phyloP scores from a whole-genome alignment of 345 rosid species.

The Euphorbia peplus region DNA sequence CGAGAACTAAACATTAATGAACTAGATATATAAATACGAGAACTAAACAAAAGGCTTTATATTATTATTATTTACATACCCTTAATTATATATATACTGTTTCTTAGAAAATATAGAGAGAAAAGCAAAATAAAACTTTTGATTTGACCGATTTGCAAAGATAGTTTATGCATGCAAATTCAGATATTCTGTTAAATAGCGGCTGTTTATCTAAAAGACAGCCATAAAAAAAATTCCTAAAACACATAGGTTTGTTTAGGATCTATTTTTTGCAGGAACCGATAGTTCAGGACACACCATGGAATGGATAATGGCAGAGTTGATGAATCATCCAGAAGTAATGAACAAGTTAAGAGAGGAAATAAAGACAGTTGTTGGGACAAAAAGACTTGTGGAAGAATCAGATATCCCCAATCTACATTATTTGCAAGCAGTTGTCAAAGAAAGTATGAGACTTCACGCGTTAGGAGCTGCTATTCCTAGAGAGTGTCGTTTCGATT shows the following conservation, averaged over 20 bases:
- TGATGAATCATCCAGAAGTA: background rate
- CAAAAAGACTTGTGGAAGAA: slow-evolving; percentile 10
- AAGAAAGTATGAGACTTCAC: slow-evolving; percentile 6
- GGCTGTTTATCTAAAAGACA: too few species aligned
- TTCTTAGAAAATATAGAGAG: too few species aligned
- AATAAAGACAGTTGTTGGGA: slow-evolving; percentile 4
- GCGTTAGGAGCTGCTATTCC: background rate
- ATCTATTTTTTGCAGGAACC: slow-evolving; percentile 7
- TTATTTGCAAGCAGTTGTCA: slow-evolving; percentile 13
- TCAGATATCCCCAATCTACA: slow-evolving; percentile 15
- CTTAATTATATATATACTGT: too few species aligned
- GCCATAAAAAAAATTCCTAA: too few species aligned
- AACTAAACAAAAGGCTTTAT: too few species aligned
- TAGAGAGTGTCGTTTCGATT: background rate
- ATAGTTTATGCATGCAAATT: too few species aligned
- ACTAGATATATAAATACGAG: too few species aligned
- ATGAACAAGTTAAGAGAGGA: slow-evolving; percentile 3
- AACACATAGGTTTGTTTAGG: background rate
- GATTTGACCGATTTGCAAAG: too few species aligned
- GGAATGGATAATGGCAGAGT: slow-evolving; percentile 13
- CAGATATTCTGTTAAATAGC: slow-evolving; percentile 21
- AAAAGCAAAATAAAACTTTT: too few species aligned
- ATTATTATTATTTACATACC: too few species aligned
- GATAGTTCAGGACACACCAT: background rate
- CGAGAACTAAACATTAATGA: too few species aligned